Evolutionary conservation across 306 rosid genomes (phyloP), one percentile per base, ranked within the genome.

Genomic region (Sicyos edulis): DNA sequence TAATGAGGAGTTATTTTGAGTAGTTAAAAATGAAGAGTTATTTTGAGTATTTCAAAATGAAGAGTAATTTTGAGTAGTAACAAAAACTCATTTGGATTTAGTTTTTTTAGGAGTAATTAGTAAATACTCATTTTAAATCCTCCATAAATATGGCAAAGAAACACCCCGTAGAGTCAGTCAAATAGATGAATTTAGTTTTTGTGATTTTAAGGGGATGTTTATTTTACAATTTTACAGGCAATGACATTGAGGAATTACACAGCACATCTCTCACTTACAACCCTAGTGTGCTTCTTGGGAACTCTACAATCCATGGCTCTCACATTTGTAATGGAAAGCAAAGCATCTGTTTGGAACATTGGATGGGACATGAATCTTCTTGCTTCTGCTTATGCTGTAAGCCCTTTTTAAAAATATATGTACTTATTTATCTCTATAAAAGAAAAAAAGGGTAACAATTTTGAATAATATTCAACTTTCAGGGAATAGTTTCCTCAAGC

Each of bases 331-430:
- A 75, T 92, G 85, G 98, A 92, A 66, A 88, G 66, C 58, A 83
- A 42, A 22, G 34, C 95, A 45, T 80, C 86, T 79, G 96, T 57
- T 81, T 92, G 98, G 98, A 49, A 61, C 74, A 90, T 92, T 73
- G 96, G 98, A 29, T 92, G 92, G 96, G 91, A 90, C 74, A 82
- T 86, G 86, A 92, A 87, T 68, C 87, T 92, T 34, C 79, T 92
- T 7, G 98, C 98, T 12, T 92, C 96, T 7, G 96, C 91, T 68
- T 92, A 92, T 70, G 95, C 96, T 49, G 98, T 90, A 84, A 80
- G 81, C 20, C 37, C 72, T 47, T 58, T 74, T 20, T n/a, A n/a
- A n/a, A n/a, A n/a, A n/a, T n/a, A n/a, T n/a, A n/a, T n/a, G n/a
- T n/a, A n/a, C n/a, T 44, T 3, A 9, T 56, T 21, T 56, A 56